Evolutionary conservation across 1,284 basidiomycete species (phyloP).

Genomic region (Agaricales sp.): DNA sequence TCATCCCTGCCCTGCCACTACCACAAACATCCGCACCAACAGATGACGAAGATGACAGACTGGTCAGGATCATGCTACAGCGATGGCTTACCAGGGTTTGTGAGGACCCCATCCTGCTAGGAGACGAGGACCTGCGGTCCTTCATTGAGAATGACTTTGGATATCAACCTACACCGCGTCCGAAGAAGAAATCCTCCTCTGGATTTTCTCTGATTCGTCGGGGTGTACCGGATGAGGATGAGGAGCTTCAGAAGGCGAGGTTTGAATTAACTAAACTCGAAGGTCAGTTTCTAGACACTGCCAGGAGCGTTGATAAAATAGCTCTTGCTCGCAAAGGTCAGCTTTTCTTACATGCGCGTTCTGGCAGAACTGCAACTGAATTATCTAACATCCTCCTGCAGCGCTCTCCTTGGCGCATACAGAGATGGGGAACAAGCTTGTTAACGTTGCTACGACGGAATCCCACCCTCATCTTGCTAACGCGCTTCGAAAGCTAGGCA

Average conservation of each 20-base stretch:
- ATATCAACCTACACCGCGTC: constrained; percentile 72
- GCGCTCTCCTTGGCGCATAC: constrained; percentile 67
- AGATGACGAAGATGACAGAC: constrained; percentile 91
- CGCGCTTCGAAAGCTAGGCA: constrained; percentile 74
- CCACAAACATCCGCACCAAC: constrained; percentile 89
- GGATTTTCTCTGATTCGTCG: constrained; percentile 63
- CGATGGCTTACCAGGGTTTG: constrained; percentile 86
- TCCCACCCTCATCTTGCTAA: constrained; percentile 71
- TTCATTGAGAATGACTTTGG: constrained; percentile 97
- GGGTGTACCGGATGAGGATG: constrained; percentile 73
- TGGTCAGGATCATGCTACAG: constrained; percentile 88
- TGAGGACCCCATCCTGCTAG: constrained; percentile 76
- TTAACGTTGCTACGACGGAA: constrained; percentile 84
- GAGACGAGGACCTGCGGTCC: constrained; percentile 84
- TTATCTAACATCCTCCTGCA: constrained; percentile 19
- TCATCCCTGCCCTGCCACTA: constrained; percentile 84
- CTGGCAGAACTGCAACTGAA: constrained; percentile 9
- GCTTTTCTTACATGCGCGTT: too few relatives aligned
- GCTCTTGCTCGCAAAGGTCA: constrained; percentile 71
- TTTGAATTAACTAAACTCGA: constrained; percentile 87
- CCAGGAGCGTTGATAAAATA: constrained; percentile 78
- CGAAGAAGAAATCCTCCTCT: constrained; percentile 56
- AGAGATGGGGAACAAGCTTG: constrained; percentile 83
- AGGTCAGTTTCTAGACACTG: constrained; percentile 80
- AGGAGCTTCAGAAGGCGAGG: constrained; percentile 78